A percentile compares a stretch with the other conserved stretches of the same genome.
phyloP scores from a whole-genome alignment of 306 rosid genomes.

The Luffa aegyptiaca region DNA sequence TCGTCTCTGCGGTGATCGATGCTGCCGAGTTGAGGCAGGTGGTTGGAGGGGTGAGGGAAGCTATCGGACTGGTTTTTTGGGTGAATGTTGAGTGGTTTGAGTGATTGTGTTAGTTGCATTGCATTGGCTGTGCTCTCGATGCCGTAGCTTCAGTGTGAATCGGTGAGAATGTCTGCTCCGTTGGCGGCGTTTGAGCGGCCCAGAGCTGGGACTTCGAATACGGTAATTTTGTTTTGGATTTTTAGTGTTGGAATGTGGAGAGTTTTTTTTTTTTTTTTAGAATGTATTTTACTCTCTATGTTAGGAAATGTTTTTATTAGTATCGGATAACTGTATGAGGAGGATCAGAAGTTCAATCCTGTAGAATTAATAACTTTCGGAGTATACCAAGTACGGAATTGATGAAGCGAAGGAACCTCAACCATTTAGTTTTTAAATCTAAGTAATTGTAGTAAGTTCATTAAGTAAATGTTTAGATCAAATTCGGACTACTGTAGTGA shows the following conservation, averaged over 20 bases:
- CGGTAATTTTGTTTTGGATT: conserved; percentile 36
- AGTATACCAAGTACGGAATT: background rate
- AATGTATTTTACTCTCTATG: background rate
- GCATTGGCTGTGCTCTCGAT: conserved; percentile 23
- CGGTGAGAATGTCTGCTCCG: conserved; percentile 72
- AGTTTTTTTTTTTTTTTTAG: background rate
- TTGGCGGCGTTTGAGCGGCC: conserved; percentile 85
- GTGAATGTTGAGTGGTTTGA: conserved; percentile 19
- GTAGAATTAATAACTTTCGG: background rate
- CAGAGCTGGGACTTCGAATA: conserved; percentile 55
- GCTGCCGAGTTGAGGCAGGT: conserved; percentile 19
- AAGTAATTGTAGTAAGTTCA: background rate
- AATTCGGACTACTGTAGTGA: background rate
- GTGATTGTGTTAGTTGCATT: conserved; percentile 13
- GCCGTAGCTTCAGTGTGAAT: conserved; percentile 25
- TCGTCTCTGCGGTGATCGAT: background rate
- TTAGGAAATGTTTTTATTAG: background rate
- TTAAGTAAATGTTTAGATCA: background rate
- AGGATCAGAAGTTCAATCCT: background rate
- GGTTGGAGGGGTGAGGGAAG: background rate
- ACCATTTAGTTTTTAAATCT: background rate
- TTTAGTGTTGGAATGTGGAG: background rate
- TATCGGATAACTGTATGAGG: background rate
- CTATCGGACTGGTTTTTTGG: conserved; percentile 8
- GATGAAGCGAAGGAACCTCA: background rate